Base-by-base conservation (phyloP, 1,139 yeast species). In the Yamadazyma taylorii region DNA sequence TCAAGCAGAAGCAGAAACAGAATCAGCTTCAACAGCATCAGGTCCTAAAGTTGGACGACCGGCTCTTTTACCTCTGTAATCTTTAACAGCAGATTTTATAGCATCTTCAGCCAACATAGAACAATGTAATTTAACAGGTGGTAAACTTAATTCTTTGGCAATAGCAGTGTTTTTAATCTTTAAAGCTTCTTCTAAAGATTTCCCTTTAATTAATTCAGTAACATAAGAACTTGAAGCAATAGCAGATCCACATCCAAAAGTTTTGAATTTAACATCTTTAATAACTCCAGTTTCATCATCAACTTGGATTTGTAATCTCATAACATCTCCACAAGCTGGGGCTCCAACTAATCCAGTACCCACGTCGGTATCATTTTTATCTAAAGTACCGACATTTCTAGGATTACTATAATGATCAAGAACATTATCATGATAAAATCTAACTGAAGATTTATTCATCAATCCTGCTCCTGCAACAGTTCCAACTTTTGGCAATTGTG, bases 21-120 rank as follows among this genome's bases (percentile, higher is more conserved):
- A 22, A 14, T 51, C 37, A 22, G 41, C 22, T n/a, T 51, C 47
- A 25, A 48, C 60, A 15, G 75, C 70, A 17, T 67, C 75, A 9
- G 79, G 77, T 30, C 79, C 80, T 52, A 76, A 66, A 35, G 81
- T 77, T 32, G 80, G 78, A 43, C 58, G 61, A 28, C 49, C 47
- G 30, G 48, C 42, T 61, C 81, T 72, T 82, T 92, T 92, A 37
- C 89, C 65, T 63, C 80, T 79, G 75, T 90, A 92, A 62, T 92
- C 98, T 70, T 87, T 89, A 53, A 92, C 92, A 15, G 98, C 98
- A 37, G 92, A 83, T 74, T 92, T 90, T 63, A 92, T 92, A 40
- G 98, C 97, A 58, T 92, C 98, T 66, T 92, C 98, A 11, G 98
- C 98, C 60, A 92, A 75, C 98, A 92, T 92, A 13, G 96, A 87